These are phyloP conservation scores for Lindgomyces ingoldianus DNA, from an alignment of 495 filamentous ascomycete genomes.

Conservation along the genomic window DNA sequence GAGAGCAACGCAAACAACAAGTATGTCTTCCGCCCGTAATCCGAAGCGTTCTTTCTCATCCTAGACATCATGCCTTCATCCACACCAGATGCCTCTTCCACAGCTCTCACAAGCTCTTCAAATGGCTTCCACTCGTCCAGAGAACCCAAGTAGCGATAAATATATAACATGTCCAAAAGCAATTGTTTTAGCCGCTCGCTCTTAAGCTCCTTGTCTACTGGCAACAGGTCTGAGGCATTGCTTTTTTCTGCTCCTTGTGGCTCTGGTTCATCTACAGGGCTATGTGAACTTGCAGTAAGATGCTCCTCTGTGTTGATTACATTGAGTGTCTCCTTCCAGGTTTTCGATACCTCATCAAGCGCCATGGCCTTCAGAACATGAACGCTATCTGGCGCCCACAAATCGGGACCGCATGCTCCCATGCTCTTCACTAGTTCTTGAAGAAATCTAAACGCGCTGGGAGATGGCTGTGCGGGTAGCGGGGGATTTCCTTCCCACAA, in stretches of 20 bases:
- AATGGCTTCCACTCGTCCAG: not conserved
- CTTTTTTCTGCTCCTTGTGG: not conserved
- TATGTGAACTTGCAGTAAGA: not conserved
- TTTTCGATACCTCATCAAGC: conserved; percentile 28
- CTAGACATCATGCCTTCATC: conserved; percentile 30
- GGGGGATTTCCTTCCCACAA: conserved; percentile 79
- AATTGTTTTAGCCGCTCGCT: conserved; percentile 60
- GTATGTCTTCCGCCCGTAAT: conserved; percentile 47
- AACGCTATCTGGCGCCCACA: conserved; percentile 79
- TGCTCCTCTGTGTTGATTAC: not conserved
- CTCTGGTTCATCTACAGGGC: not conserved
- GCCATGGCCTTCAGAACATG: conserved; percentile 60
- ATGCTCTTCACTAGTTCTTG: conserved; percentile 65
- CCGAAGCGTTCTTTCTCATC: conserved; percentile 39
- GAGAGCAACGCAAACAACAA: conserved; percentile 42
- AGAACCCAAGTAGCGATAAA: conserved; percentile 46
- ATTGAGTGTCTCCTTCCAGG: conserved; percentile 9
- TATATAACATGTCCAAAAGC: conserved; percentile 74
- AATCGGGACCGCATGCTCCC: conserved; percentile 68
- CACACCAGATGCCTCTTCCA: conserved; percentile 15
- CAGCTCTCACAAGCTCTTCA: conserved; percentile 8
- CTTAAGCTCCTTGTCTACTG: conserved; percentile 9
- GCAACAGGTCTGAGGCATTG: not conserved
- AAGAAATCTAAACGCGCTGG: conserved; percentile 72
- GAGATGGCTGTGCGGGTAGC: conserved; percentile 80